A percentile compares a stretch with the other conserved stretches of the same genome.
Evolutionary conservation across 148 eudicot species (phyloP).

Genomic region (Chenopodium formosanum): DNA sequence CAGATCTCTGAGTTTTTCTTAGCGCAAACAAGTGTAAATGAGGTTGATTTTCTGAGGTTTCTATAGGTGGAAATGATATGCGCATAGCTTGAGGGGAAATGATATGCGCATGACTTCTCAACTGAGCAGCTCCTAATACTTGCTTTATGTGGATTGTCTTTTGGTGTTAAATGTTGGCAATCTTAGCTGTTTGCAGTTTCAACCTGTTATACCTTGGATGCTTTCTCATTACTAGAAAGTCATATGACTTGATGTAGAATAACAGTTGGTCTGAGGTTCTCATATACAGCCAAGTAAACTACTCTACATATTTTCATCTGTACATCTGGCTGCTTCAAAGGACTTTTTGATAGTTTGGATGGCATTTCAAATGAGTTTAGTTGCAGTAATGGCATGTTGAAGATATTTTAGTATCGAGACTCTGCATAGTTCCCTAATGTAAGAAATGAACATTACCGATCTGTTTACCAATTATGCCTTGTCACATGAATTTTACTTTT

Average conservation of each 20-base stretch:
- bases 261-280: background rate
- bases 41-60: background rate
- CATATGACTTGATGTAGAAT: background rate
- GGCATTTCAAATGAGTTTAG: background rate
- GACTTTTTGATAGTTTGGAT: background rate
- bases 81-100: no score
- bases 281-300: background rate
- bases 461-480: background rate
- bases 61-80: background rate
- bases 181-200: background rate
- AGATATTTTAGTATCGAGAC: background rate
- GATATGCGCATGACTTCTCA: background rate
- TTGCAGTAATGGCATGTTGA: background rate
- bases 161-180: background rate
- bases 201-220: background rate
- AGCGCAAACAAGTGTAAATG: background rate
- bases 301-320: background rate
- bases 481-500: background rate
- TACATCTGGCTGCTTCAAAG: background rate
- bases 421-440: background rate
- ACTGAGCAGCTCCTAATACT: background rate
- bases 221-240: constrained; percentile 2
- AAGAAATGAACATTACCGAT: no score
- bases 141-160: background rate
- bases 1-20: background rate